A percentile compares a stretch with the other conserved stretches of the same genome.
phyloP scores from a whole-genome alignment of 2,329 filamentous ascomycete species.

The Shiraia bambusicola region DNA sequence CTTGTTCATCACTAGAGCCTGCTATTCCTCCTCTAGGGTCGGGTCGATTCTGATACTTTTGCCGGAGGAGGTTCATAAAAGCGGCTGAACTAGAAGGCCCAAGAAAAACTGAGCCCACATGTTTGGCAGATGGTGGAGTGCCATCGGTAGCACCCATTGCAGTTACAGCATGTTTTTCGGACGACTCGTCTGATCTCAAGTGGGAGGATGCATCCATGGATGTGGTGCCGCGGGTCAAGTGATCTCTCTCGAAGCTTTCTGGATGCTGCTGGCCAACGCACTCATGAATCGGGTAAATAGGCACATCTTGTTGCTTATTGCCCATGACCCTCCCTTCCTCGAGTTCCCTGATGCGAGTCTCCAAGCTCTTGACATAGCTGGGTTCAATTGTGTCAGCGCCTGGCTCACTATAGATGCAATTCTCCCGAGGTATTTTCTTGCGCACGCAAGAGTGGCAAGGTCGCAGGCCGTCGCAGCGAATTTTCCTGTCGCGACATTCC shows the following conservation, averaged over 20 bases:
- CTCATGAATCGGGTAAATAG: background rate
- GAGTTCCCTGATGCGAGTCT: conserved; percentile 3
- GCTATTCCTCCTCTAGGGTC: background rate
- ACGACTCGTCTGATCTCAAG: background rate
- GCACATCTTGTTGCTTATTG: background rate
- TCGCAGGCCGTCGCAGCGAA: conserved; percentile 6
- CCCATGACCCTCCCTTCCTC: background rate
- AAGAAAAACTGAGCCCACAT: conserved; percentile 4
- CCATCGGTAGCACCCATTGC: conserved; percentile 3
- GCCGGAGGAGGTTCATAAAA: conserved; percentile 6
- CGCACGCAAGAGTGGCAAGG: conserved; percentile 5
- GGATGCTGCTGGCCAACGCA: background rate
- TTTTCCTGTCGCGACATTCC: conserved; percentile 8
- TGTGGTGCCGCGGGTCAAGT: background rate
- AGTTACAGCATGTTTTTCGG: background rate
- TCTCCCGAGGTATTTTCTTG: conserved; percentile 2
- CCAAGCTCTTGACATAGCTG: conserved; percentile 4
- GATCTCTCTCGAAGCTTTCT: conserved; percentile 1
- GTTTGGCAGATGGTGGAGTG: conserved; percentile 2
- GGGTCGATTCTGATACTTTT: background rate
- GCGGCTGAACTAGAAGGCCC: conserved; percentile 7
- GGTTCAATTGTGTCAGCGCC: background rate
- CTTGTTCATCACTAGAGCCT: background rate
- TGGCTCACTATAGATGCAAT: conserved; percentile 4
- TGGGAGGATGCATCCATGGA: background rate